Base-by-base conservation (phyloP, 1,284 basidiomycete genomes). In the Cutaneotrichosporon arboriforme region DNA sequence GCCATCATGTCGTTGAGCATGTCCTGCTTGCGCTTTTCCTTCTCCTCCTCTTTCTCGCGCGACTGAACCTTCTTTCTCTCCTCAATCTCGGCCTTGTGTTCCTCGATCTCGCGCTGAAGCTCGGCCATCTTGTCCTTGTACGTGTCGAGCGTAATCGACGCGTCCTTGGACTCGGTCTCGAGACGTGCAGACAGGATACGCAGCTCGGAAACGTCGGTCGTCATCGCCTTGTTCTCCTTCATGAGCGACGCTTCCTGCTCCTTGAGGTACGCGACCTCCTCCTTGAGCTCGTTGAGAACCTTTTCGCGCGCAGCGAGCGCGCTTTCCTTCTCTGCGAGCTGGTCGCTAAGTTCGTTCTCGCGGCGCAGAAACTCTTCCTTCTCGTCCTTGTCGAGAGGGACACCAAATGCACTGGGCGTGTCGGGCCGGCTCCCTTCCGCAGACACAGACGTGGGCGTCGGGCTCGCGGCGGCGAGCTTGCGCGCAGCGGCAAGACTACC, bases 1-100 rank as follows among this genome's bases (percentile, higher is more conserved):
- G 93, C 90, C 93, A 99, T 97, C 91, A 99, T 96, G 63, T 94
- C 81, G n/a, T 90, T 92, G 87, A 99, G 91, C 81, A 96, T 96
- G 78, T 97, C 94, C 67, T 96, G 92, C 77, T 97, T 98, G 75
- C 90, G 85, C 80, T 91, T 94, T 80, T 98, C 94, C 78, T 96
- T 97, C 71, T 94, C 94, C 73, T 97, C 94, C 64, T 93, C 90
- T 78, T 89, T 91, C 74, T 92, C 88, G 26, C 83, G 81, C 22
- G 79, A 78, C 76, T 88, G 90, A 60, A 89, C 77, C 53, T 91
- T 88, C 40, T 87, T 90, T 64, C 92, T 77, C 49, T 91, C 88
- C 23, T 83, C 78, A 56, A 93, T 84, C 64, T 84, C 83, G 70
- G 84, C 85, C 77, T 83, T 87, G 43, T 97, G 80, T 68, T 97